Percentiles rank a stretch among this genome's conserved stretches.
Evolutionary conservation across 768 basidiomycete species (phyloP).

Genomic region (Agrocybe pediades): DNA sequence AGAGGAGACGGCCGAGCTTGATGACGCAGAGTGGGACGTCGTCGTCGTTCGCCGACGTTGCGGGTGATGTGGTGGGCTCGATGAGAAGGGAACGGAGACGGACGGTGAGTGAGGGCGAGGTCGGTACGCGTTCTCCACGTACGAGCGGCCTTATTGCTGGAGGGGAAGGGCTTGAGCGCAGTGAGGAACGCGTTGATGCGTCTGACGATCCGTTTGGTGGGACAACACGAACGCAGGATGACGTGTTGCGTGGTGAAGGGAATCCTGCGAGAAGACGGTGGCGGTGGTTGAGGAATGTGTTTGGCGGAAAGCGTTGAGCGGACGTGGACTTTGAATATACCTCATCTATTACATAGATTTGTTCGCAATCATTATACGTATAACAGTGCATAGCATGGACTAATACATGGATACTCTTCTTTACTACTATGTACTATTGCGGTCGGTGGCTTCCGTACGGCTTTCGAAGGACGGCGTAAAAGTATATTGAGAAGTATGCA

Average conservation of each 20-base stretch:
- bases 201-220: not conserved
- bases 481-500: no score
- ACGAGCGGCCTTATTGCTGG: not conserved
- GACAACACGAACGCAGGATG: not conserved
- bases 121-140: no score
- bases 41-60: conserved; percentile 31
- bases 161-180: not conserved
- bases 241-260: not conserved
- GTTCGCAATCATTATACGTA: no score
- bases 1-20: conserved; percentile 44
- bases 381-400: no score
- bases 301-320: conserved; percentile 13
- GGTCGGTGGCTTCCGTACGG: no score
- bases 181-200: not conserved
- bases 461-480: no score
- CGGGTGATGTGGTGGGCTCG: conserved; percentile 19
- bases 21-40: conserved; percentile 20
- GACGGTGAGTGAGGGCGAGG: conserved; percentile 52
- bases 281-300: conserved; percentile 29
- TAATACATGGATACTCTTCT: no score
- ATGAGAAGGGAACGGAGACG: conserved; percentile 35
- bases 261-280: conserved; percentile 18
- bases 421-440: no score
- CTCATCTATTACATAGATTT: not conserved
- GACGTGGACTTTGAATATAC: not conserved